A percentile compares a stretch with the other conserved stretches of the same genome.
Conservation (phyloP, 2,329 filamentous ascomycete species). For the Colletotrichum destructivum region DNA sequence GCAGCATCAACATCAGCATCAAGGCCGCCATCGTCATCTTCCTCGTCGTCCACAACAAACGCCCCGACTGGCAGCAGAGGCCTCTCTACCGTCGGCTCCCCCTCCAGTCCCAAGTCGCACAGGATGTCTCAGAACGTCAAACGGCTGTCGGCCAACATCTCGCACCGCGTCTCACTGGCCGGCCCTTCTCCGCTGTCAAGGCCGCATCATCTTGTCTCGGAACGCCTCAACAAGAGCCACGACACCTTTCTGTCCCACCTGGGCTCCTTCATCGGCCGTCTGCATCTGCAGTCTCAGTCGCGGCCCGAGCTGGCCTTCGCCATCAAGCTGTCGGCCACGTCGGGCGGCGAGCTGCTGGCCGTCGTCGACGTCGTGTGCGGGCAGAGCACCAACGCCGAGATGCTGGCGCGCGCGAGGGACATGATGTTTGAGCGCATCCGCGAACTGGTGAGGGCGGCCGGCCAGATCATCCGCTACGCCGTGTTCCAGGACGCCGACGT, state of each 20-base stretch:
- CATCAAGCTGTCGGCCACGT: slow-evolving; percentile 86
- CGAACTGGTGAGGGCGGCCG: slow-evolving; percentile 84
- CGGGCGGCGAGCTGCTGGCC: slow-evolving; percentile 83
- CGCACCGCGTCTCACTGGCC: slow-evolving; percentile 85
- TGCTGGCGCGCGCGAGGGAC: slow-evolving; percentile 78
- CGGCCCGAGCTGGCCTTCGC: slow-evolving; percentile 85
- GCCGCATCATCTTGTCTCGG: slow-evolving; percentile 84
- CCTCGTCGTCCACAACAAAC: slow-evolving; percentile 43
- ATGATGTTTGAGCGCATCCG: slow-evolving; percentile 86
- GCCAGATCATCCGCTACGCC: slow-evolving; percentile 80
- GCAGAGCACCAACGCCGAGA: slow-evolving; percentile 79
- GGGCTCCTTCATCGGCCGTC: slow-evolving; percentile 90
- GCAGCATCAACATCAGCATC: no score
- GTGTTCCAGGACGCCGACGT: slow-evolving; percentile 82
- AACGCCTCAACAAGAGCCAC: slow-evolving; percentile 83
- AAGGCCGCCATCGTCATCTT: no score
- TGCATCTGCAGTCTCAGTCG: slow-evolving; percentile 94
- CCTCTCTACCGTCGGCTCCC: slow-evolving; percentile 61
- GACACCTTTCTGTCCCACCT: slow-evolving; percentile 92
- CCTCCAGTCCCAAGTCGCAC: slow-evolving; percentile 48
- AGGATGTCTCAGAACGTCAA: slow-evolving; percentile 59
- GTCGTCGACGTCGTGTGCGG: slow-evolving; percentile 88
- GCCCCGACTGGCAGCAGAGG: slow-evolving; percentile 61
- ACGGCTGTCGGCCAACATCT: slow-evolving; percentile 68
- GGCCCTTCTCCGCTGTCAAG: slow-evolving; percentile 74